phyloP scores from a whole-genome alignment of 2,329 filamentous ascomycete genomes.

The Tolypocladium sp. region DNA sequence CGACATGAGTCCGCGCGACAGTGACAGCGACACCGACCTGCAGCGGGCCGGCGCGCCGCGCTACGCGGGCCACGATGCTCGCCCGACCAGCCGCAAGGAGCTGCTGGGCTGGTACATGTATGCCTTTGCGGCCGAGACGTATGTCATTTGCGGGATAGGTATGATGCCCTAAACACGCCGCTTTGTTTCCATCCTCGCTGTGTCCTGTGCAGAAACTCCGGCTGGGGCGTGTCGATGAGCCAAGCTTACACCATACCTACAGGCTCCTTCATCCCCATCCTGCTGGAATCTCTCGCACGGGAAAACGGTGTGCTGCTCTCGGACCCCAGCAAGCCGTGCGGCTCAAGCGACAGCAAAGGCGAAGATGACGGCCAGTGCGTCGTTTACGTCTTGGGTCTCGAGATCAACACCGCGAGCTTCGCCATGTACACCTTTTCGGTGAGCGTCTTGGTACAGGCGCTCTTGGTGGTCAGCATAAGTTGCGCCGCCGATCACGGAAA shows the following conservation, averaged over 20 bases:
- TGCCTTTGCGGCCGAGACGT: constrained; percentile 92
- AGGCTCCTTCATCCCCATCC: constrained; percentile 94
- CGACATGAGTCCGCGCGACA: constrained; percentile 24
- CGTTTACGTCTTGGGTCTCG: constrained; percentile 68
- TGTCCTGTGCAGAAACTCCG: neutral
- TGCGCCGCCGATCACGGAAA: constrained; percentile 90
- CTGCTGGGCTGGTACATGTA: constrained; percentile 93
- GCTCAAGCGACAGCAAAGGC: constrained; percentile 46
- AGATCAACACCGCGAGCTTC: constrained; percentile 94
- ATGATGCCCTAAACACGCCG: constrained; percentile 17
- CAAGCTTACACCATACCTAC: neutral
- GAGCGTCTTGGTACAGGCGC: constrained; percentile 78
- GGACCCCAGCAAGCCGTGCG: constrained; percentile 69
- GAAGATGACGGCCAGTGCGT: constrained; percentile 62
- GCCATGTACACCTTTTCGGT: constrained; percentile 98
- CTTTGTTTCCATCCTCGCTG: too few relatives aligned
- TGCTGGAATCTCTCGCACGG: constrained; percentile 84
- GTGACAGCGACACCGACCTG: constrained; percentile 14
- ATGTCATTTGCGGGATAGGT: constrained; percentile 77
- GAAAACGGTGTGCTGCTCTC: constrained; percentile 82
- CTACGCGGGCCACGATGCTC: constrained; percentile 77
- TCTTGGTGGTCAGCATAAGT: constrained; percentile 92
- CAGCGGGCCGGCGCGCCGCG: constrained; percentile 30
- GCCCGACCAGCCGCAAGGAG: constrained; percentile 82
- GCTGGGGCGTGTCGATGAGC: neutral